These are phyloP conservation scores for Pulveroboletus sp. DNA, from an alignment of 768 basidiomycete species.

Conservation along the genomic window DNA sequence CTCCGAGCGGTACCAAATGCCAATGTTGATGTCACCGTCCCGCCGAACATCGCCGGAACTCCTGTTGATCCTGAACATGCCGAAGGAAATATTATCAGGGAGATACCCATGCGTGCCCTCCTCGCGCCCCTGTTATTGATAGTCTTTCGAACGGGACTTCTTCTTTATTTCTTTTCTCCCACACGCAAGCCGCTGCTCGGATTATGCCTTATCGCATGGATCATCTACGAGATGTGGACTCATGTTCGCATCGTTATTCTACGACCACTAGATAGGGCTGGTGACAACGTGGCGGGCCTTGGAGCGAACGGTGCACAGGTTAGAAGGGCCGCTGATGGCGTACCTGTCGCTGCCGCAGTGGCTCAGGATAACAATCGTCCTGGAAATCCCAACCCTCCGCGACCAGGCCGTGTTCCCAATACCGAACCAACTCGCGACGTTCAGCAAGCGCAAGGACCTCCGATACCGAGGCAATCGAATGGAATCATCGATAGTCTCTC, in stretches of 20 bases:
- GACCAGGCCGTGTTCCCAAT: constrained; percentile 13
- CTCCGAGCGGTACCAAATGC: constrained; percentile 38
- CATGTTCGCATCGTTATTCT: constrained; percentile 51
- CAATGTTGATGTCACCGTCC: constrained; percentile 18
- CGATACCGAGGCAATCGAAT: constrained; percentile 29
- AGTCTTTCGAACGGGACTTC: constrained; percentile 60
- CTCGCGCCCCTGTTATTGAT: constrained; percentile 67
- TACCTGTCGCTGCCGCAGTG: constrained; percentile 23
- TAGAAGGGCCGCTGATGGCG: constrained; percentile 17
- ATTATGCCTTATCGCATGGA: constrained; percentile 63
- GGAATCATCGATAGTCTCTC: constrained; percentile 50
- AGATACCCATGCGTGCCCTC: constrained; percentile 64
- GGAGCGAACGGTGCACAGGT: constrained; percentile 21
- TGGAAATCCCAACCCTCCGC: constrained; percentile 15
- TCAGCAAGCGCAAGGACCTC: constrained; percentile 27
- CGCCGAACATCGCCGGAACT: constrained; percentile 15
- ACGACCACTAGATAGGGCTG: constrained; percentile 37
- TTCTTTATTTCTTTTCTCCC: constrained; percentile 78
- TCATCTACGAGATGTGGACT: constrained; percentile 74
- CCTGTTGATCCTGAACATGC: constrained; percentile 17
- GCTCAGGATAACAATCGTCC: constrained; percentile 14
- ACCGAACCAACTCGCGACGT: constrained; percentile 13
- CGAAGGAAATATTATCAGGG: constrained; percentile 42
- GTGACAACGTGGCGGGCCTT: constrained; percentile 19
- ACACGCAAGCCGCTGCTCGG: constrained; percentile 70